Evolutionary conservation across 768 basidiomycete species (phyloP).

Genomic region (Suillus spraguei): DNA sequence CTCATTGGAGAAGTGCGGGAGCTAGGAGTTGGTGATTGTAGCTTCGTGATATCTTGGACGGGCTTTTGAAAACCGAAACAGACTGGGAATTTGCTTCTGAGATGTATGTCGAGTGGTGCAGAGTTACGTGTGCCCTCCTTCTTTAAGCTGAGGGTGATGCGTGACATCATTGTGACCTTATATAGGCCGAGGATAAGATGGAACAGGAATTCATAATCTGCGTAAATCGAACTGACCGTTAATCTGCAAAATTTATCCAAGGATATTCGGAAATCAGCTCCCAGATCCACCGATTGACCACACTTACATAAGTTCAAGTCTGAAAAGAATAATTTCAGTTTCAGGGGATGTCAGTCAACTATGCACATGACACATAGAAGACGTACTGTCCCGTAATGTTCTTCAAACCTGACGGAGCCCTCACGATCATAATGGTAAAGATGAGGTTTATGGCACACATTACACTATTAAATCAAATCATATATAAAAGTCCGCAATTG

Average conservation of each 20-base stretch:
- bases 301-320: conserved; percentile 9
- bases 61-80: not conserved
- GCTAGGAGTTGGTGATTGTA: not conserved
- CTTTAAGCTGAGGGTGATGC: conserved; percentile 64
- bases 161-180: conserved; percentile 67
- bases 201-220: not conserved
- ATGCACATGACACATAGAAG: not conserved
- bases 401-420: conserved; percentile 30
- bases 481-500: not conserved
- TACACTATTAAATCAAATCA: conserved; percentile 25
- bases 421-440: conserved; percentile 41
- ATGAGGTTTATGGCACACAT: conserved; percentile 41
- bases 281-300: not conserved
- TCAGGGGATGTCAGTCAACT: not conserved
- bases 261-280: not conserved
- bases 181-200: conserved; percentile 8
- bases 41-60: not conserved
- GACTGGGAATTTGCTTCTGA: not conserved
- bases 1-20: not conserved
- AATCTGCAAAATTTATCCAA: not conserved
- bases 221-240: not conserved
- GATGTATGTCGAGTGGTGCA: not conserved
- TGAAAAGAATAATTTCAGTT: not conserved
- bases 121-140: conserved; percentile 30
- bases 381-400: conserved; percentile 41